Evolutionary conservation across 2,329 filamentous ascomycete species (phyloP), one percentile per base, ranked within the genome.

Genomic region (Cercospora citrullina): DNA sequence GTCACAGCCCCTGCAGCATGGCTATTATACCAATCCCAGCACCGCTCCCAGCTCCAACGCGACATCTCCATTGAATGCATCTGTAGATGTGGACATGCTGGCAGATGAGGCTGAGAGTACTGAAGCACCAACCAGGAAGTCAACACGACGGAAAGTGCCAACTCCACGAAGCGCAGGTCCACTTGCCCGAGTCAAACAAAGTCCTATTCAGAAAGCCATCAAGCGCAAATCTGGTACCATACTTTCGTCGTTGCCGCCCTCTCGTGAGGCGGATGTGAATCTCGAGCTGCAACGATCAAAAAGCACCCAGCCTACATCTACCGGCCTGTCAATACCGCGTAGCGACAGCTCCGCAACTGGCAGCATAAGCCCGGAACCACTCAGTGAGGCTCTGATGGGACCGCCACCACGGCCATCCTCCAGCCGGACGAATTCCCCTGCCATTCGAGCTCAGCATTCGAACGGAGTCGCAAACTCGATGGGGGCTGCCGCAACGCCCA

Each of bases 171-270:
- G 76, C 3, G 72, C 76, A 74, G 78, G 82, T 8, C 84, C 82
- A 64, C 72, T 77, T 28, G 74, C 75, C n/a, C 80, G 82, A 45
- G 83, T 92, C 65, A 87, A 89, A 73, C 89, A 91, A 78, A 92
- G 90, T 12, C 90, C 91, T 3, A 91, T 92, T 63, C 85, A 89
- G 39, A 92, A 92, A 76, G 87, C 90, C 8, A 84, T 87, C 73
- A 81, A 80, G 71, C 77, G 82, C 55, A 83, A 84, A 72, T 84
- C 83, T 72, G 78, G 79, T 16, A 72, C 68, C 14, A 80, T 79
- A 36, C 74, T 82, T 16, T 80, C 80, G 2, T 79, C 82, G 14
- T 73, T 80, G 4, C 81, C 85, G 28, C 80, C 81, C 16, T 76
- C 82, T 10, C 82, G 83, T 69, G 80, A 84, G 73, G 77, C 81